Evolutionary conservation across 2,329 filamentous ascomycete species (phyloP), one percentile per base, ranked within the genome.

Genomic region (Fusarium ambrosium): DNA sequence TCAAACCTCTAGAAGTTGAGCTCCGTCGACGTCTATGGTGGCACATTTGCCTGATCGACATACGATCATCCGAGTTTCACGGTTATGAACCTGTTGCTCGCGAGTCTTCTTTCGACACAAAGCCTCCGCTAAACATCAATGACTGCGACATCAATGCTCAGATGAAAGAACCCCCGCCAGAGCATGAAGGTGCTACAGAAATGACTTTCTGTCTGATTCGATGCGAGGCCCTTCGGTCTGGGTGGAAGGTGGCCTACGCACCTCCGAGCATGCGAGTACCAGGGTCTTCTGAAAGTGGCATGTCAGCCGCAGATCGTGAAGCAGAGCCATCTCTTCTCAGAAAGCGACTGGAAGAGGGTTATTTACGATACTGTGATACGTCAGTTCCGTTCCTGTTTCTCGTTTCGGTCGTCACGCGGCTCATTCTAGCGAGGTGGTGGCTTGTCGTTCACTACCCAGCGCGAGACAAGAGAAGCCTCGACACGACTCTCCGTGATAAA

Each of bases 51-150:
- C 53, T 58, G 3, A 9, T 58, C 4, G 53, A 58, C 14, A 36
- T 58, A 16, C 53, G 32, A 18, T 58, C 53, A 16, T 58, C 53
- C 53, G 53, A 58, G 32, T 58, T 58, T 24, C 53, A 58, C 32
- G 53, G 53, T 1, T 58, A 22, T 9, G 53, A 58, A 32, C 53
- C 53, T 16, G 34, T 58, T 6, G 53, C 32, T 22, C 32, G 53
- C 4, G 53, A 6, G 3, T 58, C 53, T 10, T 22, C 34, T 9
- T 58, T 58, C 2, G 53, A 58, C 34, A 58, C 53, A 1, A 58
- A 58, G 16, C 32, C 20, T 3, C 53, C 53, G 5, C 32, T 58
- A 1, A 58, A 58, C 13, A 58, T 58, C 4, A 58, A 58, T 1
- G 53, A 58, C 32, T 36, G n/a, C 20, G 53, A 58, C 7, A 58